Conservation (phyloP, 768 basidiomycete genomes). For the Termitomyces sp. region DNA sequence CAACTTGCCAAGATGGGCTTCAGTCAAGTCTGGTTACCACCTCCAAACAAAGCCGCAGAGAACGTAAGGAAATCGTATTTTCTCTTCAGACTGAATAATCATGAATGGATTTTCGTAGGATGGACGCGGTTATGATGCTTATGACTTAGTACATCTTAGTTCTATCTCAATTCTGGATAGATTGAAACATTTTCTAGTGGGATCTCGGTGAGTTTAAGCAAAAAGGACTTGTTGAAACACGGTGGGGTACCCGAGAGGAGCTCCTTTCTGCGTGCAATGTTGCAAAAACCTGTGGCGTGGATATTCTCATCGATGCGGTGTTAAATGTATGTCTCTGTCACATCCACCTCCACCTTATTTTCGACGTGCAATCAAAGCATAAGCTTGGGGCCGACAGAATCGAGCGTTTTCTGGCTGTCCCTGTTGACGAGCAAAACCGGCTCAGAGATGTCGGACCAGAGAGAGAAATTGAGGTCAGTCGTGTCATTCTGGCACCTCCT, state of each 20-base stretch:
- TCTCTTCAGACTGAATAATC: background rate
- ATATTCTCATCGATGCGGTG: constrained; percentile 83
- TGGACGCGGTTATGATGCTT: constrained; percentile 82
- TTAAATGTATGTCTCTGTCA: constrained; percentile 59
- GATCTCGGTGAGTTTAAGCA: constrained; percentile 84
- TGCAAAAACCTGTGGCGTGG: constrained; percentile 69
- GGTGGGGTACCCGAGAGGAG: constrained; percentile 88
- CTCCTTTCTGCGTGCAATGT: constrained; percentile 62
- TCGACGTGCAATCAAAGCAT: constrained; percentile 44
- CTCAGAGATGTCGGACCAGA: constrained; percentile 53
- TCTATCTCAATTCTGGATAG: background rate
- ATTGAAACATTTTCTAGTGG: constrained; percentile 49
- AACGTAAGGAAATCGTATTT: constrained; percentile 27
- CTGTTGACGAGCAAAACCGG: constrained; percentile 68
- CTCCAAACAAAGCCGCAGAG: constrained; percentile 74
- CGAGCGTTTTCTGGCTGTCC: constrained; percentile 68
- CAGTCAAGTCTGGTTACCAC: constrained; percentile 83
- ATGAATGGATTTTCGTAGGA: constrained; percentile 33
- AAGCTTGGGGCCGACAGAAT: constrained; percentile 80
- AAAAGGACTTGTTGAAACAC: constrained; percentile 64
- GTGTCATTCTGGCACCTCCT: background rate
- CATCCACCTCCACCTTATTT: background rate
- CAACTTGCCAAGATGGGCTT: constrained; percentile 63
- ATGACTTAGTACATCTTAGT: constrained; percentile 60
- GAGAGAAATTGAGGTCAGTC: constrained; percentile 62